Percentiles rank a stretch among this genome's conserved stretches.
Evolutionary conservation across 345 rosid species (phyloP).

Genomic region (Citrus trifoliata): DNA sequence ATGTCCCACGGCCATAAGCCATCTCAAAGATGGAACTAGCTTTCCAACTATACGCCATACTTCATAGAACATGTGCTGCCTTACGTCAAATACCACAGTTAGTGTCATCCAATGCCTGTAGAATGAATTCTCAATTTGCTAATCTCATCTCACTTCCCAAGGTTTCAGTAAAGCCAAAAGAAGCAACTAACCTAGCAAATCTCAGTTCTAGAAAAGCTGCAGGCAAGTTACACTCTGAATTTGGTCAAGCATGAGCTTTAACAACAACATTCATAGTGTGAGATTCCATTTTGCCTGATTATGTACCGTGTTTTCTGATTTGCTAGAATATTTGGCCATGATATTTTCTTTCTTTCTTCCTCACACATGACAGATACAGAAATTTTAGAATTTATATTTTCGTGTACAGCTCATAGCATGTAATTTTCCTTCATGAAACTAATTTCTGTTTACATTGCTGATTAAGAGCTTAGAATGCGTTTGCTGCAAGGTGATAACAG

Average conservation of each 20-base stretch:
- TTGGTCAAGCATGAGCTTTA: neutral
- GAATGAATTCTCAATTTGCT: constrained; percentile 1
- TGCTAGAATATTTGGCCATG: neutral
- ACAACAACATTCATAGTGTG: neutral
- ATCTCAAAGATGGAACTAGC: constrained; percentile 62
- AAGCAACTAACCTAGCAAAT: neutral
- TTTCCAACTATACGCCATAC: constrained; percentile 49
- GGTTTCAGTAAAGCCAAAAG: neutral
- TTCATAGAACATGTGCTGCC: constrained; percentile 18
- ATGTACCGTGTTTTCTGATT: neutral
- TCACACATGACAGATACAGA: neutral
- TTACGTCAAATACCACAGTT: neutral
- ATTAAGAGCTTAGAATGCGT: neutral
- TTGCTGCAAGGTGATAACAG: neutral
- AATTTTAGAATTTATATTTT: neutral
- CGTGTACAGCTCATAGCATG: neutral
- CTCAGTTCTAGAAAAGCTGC: neutral
- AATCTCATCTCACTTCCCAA: neutral
- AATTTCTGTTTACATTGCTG: neutral
- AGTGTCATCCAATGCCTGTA: neutral
- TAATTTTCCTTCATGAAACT: neutral
- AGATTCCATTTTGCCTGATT: neutral
- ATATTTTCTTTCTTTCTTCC: neutral
- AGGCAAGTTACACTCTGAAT: neutral
- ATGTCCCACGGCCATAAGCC: constrained; percentile 56